These are phyloP conservation scores for Lipomyces spencermartinsiae DNA, from an alignment of 805 yeast genomes.

Conservation along the genomic window DNA sequence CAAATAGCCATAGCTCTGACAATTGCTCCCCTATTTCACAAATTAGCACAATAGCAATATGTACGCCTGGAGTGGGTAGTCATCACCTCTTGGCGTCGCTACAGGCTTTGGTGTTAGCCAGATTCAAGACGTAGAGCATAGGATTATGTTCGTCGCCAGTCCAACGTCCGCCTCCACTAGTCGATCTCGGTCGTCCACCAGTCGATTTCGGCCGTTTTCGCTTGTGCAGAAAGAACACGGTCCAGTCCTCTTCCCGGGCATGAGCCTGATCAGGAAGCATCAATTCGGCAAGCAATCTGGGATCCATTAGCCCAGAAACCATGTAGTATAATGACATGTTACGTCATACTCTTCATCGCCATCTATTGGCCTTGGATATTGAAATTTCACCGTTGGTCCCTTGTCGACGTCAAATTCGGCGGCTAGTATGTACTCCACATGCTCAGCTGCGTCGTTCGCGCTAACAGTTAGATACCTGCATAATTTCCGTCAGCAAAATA, in stretches of 20 bases:
- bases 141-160: slow-evolving; percentile 42
- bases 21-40: slow-evolving; percentile 57
- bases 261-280: slow-evolving; percentile 68
- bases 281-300: slow-evolving; percentile 55
- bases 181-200: neutral
- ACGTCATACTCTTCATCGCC: slow-evolving; percentile 25
- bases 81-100: slow-evolving; percentile 46
- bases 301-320: neutral
- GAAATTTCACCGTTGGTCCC: slow-evolving; percentile 71
- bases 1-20: slow-evolving; percentile 67
- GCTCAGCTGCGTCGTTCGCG: slow-evolving; percentile 33
- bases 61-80: neutral
- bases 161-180: neutral
- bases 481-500: neutral
- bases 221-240: slow-evolving; percentile 54
- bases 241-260: slow-evolving; percentile 61
- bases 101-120: slow-evolving; percentile 58
- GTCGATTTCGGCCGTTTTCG: neutral
- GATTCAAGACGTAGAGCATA: slow-evolving; percentile 61
- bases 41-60: neutral
- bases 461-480: neutral
- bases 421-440: slow-evolving; percentile 64
- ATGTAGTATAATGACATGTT: neutral
- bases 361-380: slow-evolving; percentile 54
- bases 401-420: slow-evolving; percentile 81